Evolutionary conservation across 2,329 filamentous ascomycete species (phyloP).

Genomic region (Botrytis aclada): DNA sequence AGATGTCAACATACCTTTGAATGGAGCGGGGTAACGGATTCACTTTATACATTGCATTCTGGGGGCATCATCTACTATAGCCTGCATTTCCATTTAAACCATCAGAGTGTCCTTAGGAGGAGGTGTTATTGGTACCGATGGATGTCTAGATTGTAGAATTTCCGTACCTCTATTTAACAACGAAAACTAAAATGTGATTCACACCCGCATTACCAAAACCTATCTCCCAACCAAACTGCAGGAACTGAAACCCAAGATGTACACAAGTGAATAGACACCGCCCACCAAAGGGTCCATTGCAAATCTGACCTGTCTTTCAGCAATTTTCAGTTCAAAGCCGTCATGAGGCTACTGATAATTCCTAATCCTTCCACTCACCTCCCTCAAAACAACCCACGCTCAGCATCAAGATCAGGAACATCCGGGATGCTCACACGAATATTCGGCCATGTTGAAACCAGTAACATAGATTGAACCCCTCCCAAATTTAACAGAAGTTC

Average conservation of each 20-base stretch:
- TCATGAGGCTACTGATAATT: background rate
- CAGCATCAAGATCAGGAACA: background rate
- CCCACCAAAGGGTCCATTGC: background rate
- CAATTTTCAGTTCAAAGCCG: rapidly evolving
- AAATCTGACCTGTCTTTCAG: background rate
- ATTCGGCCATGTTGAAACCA: too few species aligned
- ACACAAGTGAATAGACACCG: background rate
- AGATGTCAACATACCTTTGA: background rate
- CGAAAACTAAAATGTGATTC: background rate
- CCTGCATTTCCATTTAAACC: too few species aligned
- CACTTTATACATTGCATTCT: background rate
- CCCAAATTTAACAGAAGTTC: background rate
- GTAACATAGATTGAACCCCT: background rate
- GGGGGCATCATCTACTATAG: background rate
- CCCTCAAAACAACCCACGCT: too few species aligned
- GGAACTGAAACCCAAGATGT: background rate
- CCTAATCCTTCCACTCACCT: background rate
- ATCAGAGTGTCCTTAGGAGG: too few species aligned
- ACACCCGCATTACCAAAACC: background rate
- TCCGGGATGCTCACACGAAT: background rate
- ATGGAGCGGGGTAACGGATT: background rate
- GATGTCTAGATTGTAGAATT: background rate
- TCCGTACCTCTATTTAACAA: background rate
- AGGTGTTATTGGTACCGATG: background rate
- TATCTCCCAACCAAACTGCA: too few species aligned